These are phyloP conservation scores for Claviceps cyperi DNA, from an alignment of 2,329 filamentous ascomycete genomes.

Conservation along the genomic window DNA sequence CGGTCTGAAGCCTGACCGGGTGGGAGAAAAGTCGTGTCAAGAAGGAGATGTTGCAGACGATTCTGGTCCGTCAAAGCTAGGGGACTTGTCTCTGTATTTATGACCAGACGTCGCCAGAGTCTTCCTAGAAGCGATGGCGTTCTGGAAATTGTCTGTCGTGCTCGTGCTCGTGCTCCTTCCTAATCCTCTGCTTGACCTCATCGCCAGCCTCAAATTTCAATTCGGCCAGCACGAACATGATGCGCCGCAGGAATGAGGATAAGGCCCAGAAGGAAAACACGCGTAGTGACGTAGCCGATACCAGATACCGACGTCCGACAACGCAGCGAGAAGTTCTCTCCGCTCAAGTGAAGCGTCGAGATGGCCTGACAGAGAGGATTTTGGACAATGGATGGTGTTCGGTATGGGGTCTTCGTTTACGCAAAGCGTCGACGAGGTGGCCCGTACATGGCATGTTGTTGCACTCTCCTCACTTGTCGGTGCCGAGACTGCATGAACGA, in stretches of 20 bases:
- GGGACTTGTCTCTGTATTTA: constrained; percentile 16
- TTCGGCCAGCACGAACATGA: neutral
- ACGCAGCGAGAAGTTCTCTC: no score
- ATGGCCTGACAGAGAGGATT: no score
- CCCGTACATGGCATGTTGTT: no score
- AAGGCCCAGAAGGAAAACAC: neutral
- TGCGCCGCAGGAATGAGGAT: neutral
- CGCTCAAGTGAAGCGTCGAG: no score
- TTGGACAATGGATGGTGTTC: no score
- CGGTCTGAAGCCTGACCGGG: constrained; percentile 6
- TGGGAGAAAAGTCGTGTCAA: neutral
- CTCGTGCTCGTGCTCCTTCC: no score
- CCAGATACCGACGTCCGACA: no score
- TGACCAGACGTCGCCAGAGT: constrained; percentile 11
- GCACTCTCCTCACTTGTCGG: no score
- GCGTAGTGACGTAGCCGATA: neutral
- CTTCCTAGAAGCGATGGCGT: constrained; percentile 5
- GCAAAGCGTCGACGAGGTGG: no score
- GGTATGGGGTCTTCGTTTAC: no score
- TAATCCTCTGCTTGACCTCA: neutral
- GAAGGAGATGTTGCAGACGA: neutral
- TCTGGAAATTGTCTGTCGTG: constrained; percentile 3
- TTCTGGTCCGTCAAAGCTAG: constrained; percentile 3
- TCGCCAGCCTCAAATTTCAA: neutral
- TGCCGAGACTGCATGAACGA: no score